Evolutionary conservation across 2,329 filamentous ascomycete genomes (phyloP).

Genomic region (Phaeoacremonium minimum): DNA sequence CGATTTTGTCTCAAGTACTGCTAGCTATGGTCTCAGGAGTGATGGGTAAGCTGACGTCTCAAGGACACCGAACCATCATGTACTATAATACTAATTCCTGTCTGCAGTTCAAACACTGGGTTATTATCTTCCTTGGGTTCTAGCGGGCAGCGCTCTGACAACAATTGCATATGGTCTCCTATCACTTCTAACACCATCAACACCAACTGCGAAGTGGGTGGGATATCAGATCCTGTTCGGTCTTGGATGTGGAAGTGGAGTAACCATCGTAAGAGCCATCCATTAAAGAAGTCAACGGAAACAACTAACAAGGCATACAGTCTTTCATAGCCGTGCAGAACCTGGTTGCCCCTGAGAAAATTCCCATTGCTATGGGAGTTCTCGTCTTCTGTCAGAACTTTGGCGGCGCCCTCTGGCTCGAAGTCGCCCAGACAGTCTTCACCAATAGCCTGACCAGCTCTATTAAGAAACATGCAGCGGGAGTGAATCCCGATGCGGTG

Average conservation of each 20-base stretch:
- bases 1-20: constrained; percentile 10
- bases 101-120: neutral
- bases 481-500: neutral
- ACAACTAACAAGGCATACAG: no score
- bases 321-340: neutral
- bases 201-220: neutral
- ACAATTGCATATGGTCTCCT: neutral
- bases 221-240: neutral
- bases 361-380: neutral
- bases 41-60: constrained; percentile 1
- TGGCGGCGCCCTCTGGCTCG: neutral
- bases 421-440: neutral
- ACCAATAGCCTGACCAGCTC: neutral
- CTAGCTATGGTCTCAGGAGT: neutral
- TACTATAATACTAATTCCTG: neutral
- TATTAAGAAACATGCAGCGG: neutral
- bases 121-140: neutral
- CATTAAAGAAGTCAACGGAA: neutral
- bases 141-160: neutral
- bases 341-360: neutral
- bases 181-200: neutral
- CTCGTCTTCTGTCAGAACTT: neutral
- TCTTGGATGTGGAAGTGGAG: neutral
- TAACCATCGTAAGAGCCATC: neutral
- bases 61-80: no score